Evolutionary conservation across 768 basidiomycete genomes (phyloP).

Genomic region (Boletus subcaerulescens): DNA sequence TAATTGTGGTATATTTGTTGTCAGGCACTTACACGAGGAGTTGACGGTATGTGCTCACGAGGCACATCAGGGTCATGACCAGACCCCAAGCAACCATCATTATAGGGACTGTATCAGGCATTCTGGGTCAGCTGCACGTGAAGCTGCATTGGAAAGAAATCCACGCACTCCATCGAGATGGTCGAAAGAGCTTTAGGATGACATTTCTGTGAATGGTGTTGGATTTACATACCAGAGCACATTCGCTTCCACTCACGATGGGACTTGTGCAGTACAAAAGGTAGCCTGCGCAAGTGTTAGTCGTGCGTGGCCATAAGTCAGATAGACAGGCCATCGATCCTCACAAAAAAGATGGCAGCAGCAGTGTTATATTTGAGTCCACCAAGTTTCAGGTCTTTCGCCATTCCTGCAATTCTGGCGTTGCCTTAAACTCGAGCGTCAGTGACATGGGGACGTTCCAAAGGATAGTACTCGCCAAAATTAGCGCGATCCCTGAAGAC

Average conservation of each 20-base stretch:
- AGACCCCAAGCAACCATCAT: background rate
- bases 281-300: background rate
- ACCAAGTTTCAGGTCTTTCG: background rate
- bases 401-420: slow-evolving; percentile 1
- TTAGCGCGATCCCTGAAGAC: background rate
- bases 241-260: background rate
- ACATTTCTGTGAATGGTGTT: background rate
- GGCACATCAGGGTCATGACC: background rate
- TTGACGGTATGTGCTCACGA: background rate
- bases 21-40: background rate
- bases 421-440: background rate
- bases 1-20: too few species aligned
- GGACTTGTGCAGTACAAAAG: background rate
- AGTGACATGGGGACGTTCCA: background rate
- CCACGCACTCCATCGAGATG: background rate
- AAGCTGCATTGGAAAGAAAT: background rate
- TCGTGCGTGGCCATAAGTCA: too few species aligned
- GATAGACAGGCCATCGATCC: background rate
- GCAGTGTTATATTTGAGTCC: slow-evolving; percentile 2
- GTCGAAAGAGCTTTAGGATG: background rate
- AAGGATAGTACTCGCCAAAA: background rate
- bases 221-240: background rate
- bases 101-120: background rate
- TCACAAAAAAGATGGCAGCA: background rate
- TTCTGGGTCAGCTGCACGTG: background rate